phyloP scores from a whole-genome alignment of 345 rosid genomes.

The Salix brachista region DNA sequence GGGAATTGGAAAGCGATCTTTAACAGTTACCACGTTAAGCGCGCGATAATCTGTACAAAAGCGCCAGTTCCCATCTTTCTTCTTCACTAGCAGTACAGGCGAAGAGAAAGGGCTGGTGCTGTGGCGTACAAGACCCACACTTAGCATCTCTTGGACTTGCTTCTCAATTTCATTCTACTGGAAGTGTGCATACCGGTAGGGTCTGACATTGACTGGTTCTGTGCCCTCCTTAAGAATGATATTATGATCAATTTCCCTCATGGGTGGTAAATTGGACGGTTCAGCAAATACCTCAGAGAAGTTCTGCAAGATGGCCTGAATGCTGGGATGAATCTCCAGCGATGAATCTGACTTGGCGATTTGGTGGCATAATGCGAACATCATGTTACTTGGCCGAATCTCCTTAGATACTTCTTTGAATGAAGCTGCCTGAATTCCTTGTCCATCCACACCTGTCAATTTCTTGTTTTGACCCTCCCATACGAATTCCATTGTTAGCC shows the following conservation, averaged over 20 bases:
- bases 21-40: background rate
- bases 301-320: background rate
- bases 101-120: conserved; percentile 5
- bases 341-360: no score
- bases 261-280: background rate
- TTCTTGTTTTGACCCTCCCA: background rate
- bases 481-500: background rate
- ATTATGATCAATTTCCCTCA: background rate
- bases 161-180: background rate
- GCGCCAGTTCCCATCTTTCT: no score
- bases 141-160: background rate
- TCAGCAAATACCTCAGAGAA: background rate
- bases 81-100: no score
- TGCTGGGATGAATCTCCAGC: no score
- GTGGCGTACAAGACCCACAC: background rate
- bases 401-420: background rate
- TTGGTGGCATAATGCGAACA: no score
- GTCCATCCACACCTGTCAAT: background rate
- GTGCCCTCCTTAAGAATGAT: background rate
- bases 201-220: conserved; percentile 3
- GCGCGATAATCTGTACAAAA: background rate
- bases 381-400: background rate
- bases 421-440: background rate
- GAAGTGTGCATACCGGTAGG: background rate
- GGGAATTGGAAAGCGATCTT: background rate